Base-by-base conservation (phyloP, 75 land plant genomes). In the Selaginella moellendorffii region DNA sequence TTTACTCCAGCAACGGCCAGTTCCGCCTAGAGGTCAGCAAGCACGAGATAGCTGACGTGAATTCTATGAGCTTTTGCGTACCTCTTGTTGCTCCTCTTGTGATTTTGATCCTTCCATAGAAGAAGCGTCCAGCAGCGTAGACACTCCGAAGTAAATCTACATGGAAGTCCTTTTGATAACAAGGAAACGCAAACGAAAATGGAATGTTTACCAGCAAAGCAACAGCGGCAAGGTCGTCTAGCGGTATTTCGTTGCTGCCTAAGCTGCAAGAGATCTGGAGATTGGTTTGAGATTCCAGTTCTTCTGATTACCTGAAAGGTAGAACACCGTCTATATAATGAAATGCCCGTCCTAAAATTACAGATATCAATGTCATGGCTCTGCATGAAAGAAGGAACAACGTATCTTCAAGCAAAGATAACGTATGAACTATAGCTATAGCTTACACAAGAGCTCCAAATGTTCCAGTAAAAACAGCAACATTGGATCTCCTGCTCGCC, bases 211-310 rank as follows among this genome's bases (percentile, higher is more conserved):
- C 99, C 85, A 95, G 54, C 29, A 95, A 80, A 30, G 62, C 82
- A 60, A 77, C 98, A 17, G 98, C 98, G 61, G 98, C 98, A 68
- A 89, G 76, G 64, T 95, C 99, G 74, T 95, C 99, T 61, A 95
- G 51, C 29, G 99, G 99, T 30, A 95, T 62, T 74, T 89, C 90
- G 56, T 70, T 67, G 25, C 72, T 76, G 30, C 98, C 95, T 28
- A 89, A 64, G 54, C 85, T 82, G 85, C 36, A 65, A 10, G 10
- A 46, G 52, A 46, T 10, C 10, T 58, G 30, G 30, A n/a, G n/a
- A n/a, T n/a, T n/a, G n/a, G n/a, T n/a, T n/a, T n/a, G n/a, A n/a
- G n/a, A n/a, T n/a, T n/a, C n/a, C n/a, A n/a, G n/a, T n/a, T 25
- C 51, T 10, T 46, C n/a, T n/a, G n/a, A n/a, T 0, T 19, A 83